Evolutionary conservation across 2,329 filamentous ascomycete species (phyloP), one percentile per base, ranked within the genome.

Genomic region (Podosphaera xanthii): DNA sequence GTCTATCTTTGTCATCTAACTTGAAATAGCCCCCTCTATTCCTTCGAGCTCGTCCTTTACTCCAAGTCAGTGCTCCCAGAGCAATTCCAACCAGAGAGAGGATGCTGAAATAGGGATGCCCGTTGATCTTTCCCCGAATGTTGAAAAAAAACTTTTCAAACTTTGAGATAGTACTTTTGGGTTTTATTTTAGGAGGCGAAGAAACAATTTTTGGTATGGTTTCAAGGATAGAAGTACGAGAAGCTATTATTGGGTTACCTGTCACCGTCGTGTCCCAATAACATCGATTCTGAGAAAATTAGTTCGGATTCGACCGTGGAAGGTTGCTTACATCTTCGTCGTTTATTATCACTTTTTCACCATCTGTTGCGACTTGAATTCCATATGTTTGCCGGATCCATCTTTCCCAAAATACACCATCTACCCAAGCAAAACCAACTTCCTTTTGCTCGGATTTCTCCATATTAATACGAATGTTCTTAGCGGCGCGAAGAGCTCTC

Each of bases 311-410:
- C 36, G 22, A 14, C 44, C 46, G 34, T 31, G 34, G 40, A 46
- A 35, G 33, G 57, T 59, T 61, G 77, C 87, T 84, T 76, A 94
- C 89, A 71, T 94, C 89, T 75, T 97, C 87, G 66, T 98, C 92
- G 65, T 96, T 96, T 72, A 98, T 92, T 61, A 98, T 85, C 59
- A 98, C 87, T 62, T 87, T 82, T 71, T 97, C 92, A 55, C 91
- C 90, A 62, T 92, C 83, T 68, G 79, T 83, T 62, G 75, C 76
- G 38, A 92, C 83, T 65, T 94, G 86, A 64, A 97, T 85, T 59
- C 91, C 91, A 68, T 94, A 98, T 0, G 91, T 96, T n/a, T 84
- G 90, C 64, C 85, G 80, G 63, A 98, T 81, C 92, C 92, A 98
- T 62, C 91, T 81, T 71, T 97, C 90, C 92, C 92, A 98, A 71